Conservation (phyloP, 331 rosid genomes). For the Cydonia oblonga region DNA sequence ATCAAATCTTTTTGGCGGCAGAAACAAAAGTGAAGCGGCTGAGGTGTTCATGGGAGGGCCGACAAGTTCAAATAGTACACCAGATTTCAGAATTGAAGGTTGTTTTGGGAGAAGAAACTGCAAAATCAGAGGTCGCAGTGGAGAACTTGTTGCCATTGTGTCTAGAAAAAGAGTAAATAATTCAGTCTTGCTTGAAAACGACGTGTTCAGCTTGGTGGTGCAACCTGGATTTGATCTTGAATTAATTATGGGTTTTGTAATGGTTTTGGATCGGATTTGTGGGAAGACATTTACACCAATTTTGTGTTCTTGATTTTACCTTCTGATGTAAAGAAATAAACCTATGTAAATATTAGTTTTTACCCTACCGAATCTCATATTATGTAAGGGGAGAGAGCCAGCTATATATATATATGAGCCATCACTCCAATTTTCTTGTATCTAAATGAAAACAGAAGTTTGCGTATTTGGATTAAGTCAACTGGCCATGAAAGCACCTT, state of each 20-base stretch:
- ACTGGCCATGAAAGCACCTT: background rate
- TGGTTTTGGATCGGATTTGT: constrained; percentile 37
- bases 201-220: constrained; percentile 29
- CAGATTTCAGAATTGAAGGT: constrained; percentile 36
- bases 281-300: constrained; percentile 26
- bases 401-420: too few species aligned
- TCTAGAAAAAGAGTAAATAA: constrained; percentile 36
- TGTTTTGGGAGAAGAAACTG: constrained; percentile 36
- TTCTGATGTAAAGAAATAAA: constrained; percentile 1
- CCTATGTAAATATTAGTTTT: background rate
- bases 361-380: background rate
- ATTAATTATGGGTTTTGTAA: constrained; percentile 37
- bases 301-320: constrained; percentile 25
- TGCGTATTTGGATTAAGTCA: fast-evolving
- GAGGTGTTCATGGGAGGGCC: constrained; percentile 18
- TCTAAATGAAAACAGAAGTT: background rate
- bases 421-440: background rate
- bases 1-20: constrained; percentile 14
- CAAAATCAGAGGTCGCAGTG: constrained; percentile 13
- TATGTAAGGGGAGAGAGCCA: background rate
- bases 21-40: constrained; percentile 11
- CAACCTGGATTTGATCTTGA: constrained; percentile 26
- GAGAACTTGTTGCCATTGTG: constrained; percentile 29
- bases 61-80: background rate
- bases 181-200: constrained; percentile 26